These are phyloP conservation scores for Tylopilus sp. DNA, from an alignment of 1,284 basidiomycete species.

Conservation along the genomic window DNA sequence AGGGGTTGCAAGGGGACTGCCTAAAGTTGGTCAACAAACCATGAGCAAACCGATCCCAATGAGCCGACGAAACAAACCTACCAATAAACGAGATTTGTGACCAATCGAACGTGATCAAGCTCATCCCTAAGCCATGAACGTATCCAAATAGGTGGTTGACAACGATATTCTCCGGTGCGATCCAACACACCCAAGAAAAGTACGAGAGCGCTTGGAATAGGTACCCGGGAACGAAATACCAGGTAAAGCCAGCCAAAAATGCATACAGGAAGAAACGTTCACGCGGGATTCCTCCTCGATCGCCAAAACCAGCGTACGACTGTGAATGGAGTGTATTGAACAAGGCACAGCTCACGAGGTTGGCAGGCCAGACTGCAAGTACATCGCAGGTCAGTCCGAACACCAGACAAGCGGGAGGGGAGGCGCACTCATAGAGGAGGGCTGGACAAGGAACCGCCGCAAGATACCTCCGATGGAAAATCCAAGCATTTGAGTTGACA, in stretches of 20 bases:
- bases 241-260: slow-evolving; percentile 52
- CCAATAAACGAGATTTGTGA: slow-evolving; percentile 52
- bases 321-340: slow-evolving; percentile 73
- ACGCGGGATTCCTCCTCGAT: slow-evolving; percentile 63
- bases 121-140: slow-evolving; percentile 69
- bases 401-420: slow-evolving; percentile 2
- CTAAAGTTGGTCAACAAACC: slow-evolving; percentile 2
- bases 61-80: neutral
- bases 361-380: slow-evolving; percentile 74
- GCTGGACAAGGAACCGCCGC: slow-evolving; percentile 75
- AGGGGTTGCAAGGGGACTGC: slow-evolving; percentile 58
- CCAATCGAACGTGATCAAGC: slow-evolving; percentile 68
- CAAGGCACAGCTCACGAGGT: slow-evolving; percentile 77
- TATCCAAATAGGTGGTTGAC: slow-evolving; percentile 81
- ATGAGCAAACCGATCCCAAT: neutral
- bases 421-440: slow-evolving; percentile 76
- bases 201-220: slow-evolving; percentile 60
- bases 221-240: slow-evolving; percentile 75
- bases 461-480: slow-evolving; percentile 82
- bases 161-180: slow-evolving; percentile 63
- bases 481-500: slow-evolving; percentile 84
- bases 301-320: slow-evolving; percentile 58
- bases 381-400: neutral
- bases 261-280: slow-evolving; percentile 75
- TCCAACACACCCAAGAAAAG: slow-evolving; percentile 81